Conservation (phyloP, 345 rosid species). For the Camelina neglecta region DNA sequence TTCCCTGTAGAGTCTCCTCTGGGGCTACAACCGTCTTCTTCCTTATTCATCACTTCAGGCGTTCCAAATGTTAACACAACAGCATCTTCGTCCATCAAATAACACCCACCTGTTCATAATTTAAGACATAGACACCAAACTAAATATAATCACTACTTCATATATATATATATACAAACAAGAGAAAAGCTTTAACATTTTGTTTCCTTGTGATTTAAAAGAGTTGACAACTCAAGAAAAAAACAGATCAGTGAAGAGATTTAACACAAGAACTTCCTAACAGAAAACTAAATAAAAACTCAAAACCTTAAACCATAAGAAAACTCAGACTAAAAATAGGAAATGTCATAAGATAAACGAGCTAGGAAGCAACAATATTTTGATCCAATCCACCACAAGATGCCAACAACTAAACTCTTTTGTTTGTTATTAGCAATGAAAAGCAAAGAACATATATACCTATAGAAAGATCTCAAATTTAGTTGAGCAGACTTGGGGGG, state of each 20-base stretch:
- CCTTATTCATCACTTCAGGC: constrained; percentile 41
- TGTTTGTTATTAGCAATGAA: background rate
- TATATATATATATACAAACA: constrained; percentile 5
- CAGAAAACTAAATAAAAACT: constrained; percentile 24
- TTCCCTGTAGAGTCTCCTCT: constrained; percentile 54
- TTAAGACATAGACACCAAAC: constrained; percentile 17
- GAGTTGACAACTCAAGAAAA: constrained; percentile 5
- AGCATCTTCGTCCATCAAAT: constrained; percentile 55
- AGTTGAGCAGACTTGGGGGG: constrained; percentile 14
- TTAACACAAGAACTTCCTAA: background rate
- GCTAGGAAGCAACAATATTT: constrained; percentile 11
- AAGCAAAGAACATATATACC: constrained; percentile 22
- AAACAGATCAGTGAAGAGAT: constrained; percentile 29
- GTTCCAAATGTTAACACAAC: constrained; percentile 38
- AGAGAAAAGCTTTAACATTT: background rate
- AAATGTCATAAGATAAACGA: constrained; percentile 12
- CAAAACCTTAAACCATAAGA: constrained; percentile 3
- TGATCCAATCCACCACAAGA: constrained; percentile 24
- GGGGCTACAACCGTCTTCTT: constrained; percentile 10
- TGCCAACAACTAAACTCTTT: constrained; percentile 15
- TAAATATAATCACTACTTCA: constrained; percentile 20
- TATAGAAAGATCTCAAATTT: constrained; percentile 23
- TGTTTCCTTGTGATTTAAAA: background rate
- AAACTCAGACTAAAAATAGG: constrained; percentile 15
- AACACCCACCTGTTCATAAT: constrained; percentile 29